phyloP scores from a whole-genome alignment of 352 stramenopile genomes.

The Globisporangium nodosum region DNA sequence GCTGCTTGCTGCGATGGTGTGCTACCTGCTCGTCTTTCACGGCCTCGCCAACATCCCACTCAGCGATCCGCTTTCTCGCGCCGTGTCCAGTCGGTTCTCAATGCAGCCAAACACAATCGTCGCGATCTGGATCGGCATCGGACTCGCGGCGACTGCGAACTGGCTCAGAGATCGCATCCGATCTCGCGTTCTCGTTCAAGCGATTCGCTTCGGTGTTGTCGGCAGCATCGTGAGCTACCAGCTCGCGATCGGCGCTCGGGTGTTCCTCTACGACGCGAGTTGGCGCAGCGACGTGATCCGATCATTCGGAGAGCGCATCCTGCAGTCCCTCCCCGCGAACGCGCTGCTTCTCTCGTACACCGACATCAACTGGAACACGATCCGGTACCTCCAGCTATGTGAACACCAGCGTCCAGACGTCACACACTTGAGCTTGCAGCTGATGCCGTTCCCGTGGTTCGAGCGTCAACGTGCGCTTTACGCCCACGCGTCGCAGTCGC shows the following conservation, averaged over 20 bases:
- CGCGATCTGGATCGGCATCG: slow-evolving; percentile 76
- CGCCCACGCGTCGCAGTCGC: neutral
- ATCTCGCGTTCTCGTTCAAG: neutral
- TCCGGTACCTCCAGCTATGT: slow-evolving; percentile 68
- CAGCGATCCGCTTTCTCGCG: slow-evolving; percentile 74
- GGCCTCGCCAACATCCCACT: slow-evolving; percentile 90
- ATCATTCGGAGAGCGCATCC: slow-evolving; percentile 30
- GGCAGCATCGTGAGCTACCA: slow-evolving; percentile 6
- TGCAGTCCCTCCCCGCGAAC: slow-evolving; percentile 34
- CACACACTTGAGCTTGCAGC: slow-evolving; percentile 62
- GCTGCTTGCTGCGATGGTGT: slow-evolving; percentile 44
- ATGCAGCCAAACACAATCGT: slow-evolving; percentile 89
- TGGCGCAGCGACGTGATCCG: slow-evolving; percentile 26
- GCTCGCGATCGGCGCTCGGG: slow-evolving; percentile 7
- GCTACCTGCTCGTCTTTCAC: slow-evolving; percentile 91
- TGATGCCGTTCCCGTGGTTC: slow-evolving; percentile 87
- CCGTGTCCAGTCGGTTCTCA: slow-evolving; percentile 86
- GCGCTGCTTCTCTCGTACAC: slow-evolving; percentile 72
- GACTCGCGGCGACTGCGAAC: slow-evolving; percentile 23
- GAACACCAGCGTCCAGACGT: slow-evolving; percentile 53
- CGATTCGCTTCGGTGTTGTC: slow-evolving; percentile 15
- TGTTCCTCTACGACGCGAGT: neutral
- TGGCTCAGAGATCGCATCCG: slow-evolving; percentile 5
- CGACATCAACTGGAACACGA: slow-evolving; percentile 80
- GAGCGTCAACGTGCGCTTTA: slow-evolving; percentile 34